phyloP scores from a whole-genome alignment of 352 stramenopile species.

The Pythium brachiatum region DNA sequence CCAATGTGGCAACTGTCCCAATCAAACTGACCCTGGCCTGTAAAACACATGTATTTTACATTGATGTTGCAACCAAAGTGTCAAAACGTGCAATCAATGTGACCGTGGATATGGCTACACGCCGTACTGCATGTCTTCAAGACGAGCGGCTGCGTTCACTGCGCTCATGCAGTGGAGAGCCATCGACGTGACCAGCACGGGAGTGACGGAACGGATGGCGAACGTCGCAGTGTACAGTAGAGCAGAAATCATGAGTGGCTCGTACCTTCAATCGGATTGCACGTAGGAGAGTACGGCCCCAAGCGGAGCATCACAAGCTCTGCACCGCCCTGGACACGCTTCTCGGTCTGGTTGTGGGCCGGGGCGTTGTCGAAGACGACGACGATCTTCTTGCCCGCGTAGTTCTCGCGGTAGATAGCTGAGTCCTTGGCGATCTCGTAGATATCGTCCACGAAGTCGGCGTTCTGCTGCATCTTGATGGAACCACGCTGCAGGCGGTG shows the following conservation, averaged over 20 bases:
- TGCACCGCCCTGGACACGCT: not conserved
- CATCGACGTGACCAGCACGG: not conserved
- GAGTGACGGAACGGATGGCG: not conserved
- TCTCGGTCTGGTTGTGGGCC: slow-evolving; percentile 18
- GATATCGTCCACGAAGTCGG: slow-evolving; percentile 14
- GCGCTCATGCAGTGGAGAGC: not conserved
- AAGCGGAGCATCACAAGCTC: slow-evolving; percentile 25
- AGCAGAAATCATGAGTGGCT: not conserved
- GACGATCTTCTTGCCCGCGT: slow-evolving; percentile 25
- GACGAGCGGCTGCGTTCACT: not conserved
- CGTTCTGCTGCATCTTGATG: slow-evolving; percentile 29
- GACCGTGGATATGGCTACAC: no score
- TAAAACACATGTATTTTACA: no score
- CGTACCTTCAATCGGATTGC: slow-evolving; percentile 26
- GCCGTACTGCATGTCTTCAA: not conserved
- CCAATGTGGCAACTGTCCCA: no score
- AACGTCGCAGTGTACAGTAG: not conserved
- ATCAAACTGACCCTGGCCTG: no score
- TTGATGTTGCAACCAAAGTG: no score
- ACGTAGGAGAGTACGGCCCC: slow-evolving; percentile 21
- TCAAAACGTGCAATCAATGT: no score
- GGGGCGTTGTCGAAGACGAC: slow-evolving; percentile 27
- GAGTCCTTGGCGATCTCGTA: slow-evolving; percentile 22
- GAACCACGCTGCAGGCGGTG: slow-evolving; percentile 12
- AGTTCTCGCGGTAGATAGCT: slow-evolving; percentile 9